phyloP scores from a whole-genome alignment of 495 filamentous ascomycete species.

The Articulospora tetracladia region DNA sequence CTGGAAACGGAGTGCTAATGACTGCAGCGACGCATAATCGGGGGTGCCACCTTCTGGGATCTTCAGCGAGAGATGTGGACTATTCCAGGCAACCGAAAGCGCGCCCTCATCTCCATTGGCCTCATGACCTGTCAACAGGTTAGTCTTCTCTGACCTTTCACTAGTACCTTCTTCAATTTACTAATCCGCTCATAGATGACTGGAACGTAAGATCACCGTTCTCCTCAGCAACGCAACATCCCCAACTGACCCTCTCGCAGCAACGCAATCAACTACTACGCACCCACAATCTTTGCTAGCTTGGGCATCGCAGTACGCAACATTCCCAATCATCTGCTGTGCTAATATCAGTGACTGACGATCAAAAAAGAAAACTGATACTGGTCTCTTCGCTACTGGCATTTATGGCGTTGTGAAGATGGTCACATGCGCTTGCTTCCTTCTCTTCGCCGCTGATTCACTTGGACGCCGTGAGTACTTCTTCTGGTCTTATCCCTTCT shows the following conservation, averaged over 20 bases:
- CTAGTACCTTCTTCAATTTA: neutral
- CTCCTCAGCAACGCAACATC: neutral
- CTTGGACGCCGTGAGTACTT: conserved; percentile 20
- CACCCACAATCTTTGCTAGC: conserved; percentile 65
- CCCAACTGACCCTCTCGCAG: conserved; percentile 9
- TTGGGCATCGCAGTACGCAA: conserved; percentile 49
- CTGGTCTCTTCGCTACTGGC: conserved; percentile 55
- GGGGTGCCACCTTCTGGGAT: conserved; percentile 44
- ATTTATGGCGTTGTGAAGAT: conserved; percentile 64
- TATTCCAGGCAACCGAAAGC: conserved; percentile 60
- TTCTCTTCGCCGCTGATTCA: conserved; percentile 51
- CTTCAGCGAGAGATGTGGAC: conserved; percentile 70
- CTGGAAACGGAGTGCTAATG: neutral
- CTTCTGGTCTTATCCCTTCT: neutral
- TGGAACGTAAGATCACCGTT: conserved; percentile 12
- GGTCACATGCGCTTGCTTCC: conserved; percentile 55
- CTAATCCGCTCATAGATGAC: conserved; percentile 16
- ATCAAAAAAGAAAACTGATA: conserved; percentile 10
- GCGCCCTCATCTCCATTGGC: conserved; percentile 52
- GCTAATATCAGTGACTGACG: neutral
- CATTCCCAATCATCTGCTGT: neutral
- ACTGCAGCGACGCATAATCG: conserved; percentile 15
- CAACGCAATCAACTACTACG: conserved; percentile 62
- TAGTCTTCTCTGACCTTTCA: conserved; percentile 58
- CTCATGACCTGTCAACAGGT: conserved; percentile 71